Evolutionary conservation across 495 filamentous ascomycete species (phyloP).

Genomic region (Podospora fimiseda): DNA sequence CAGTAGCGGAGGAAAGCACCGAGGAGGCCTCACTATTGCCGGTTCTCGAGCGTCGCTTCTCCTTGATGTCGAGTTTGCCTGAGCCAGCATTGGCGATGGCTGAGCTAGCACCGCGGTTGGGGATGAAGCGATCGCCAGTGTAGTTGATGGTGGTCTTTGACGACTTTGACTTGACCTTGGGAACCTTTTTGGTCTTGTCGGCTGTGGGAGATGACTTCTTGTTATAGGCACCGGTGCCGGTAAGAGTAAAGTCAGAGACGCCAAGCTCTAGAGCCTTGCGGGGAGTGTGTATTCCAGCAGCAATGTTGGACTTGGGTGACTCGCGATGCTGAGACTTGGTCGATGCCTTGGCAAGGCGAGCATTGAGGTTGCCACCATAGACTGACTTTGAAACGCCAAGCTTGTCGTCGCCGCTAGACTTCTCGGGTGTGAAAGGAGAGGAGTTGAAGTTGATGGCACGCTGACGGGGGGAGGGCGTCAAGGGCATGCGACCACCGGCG

Average conservation of each 20-base stretch:
- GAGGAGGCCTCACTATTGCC: constrained; percentile 51
- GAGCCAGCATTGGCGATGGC: constrained; percentile 75
- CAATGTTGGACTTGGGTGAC: constrained; percentile 93
- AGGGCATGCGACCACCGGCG: constrained; percentile 86
- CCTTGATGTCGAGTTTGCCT: constrained; percentile 63
- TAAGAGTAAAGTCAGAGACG: constrained; percentile 85
- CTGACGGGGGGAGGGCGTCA: constrained; percentile 82
- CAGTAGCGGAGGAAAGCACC: constrained; percentile 64
- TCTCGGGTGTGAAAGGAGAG: constrained; percentile 77
- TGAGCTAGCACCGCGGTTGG: constrained; percentile 82
- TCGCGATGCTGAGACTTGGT: constrained; percentile 53
- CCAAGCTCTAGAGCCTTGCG: constrained; percentile 80
- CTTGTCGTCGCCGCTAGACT: constrained; percentile 48
- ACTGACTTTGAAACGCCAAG: constrained; percentile 57
- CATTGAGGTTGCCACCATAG: constrained; percentile 62
- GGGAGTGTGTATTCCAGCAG: constrained; percentile 57
- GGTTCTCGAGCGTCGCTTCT: constrained; percentile 62
- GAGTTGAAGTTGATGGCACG: constrained; percentile 46
- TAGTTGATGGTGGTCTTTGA: constrained; percentile 77
- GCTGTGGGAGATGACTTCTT: constrained; percentile 71
- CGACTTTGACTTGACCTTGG: constrained; percentile 54
- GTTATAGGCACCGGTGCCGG: constrained; percentile 62
- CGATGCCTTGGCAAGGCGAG: constrained; percentile 62
- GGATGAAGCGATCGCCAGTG: constrained; percentile 92
- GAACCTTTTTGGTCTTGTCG: constrained; percentile 54